Conservation (phyloP, 2,329 filamentous ascomycete genomes). For the Grosmannia clavigera region DNA sequence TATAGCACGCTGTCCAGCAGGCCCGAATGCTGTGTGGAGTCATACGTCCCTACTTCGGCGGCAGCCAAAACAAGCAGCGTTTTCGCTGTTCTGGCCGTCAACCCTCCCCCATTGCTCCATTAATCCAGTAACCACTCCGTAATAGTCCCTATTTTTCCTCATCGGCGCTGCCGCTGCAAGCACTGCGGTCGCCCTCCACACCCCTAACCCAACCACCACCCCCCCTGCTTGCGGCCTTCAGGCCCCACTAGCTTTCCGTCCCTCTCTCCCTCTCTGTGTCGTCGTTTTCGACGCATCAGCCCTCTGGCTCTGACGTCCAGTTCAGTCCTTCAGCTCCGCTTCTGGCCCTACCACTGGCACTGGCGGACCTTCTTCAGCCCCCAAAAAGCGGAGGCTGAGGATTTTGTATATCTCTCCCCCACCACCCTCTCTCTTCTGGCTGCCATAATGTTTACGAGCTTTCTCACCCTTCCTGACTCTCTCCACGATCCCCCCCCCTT, state of each 20-base stretch:
- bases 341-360: not conserved
- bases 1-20: not conserved
- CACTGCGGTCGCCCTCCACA: not conserved
- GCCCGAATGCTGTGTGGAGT: not conserved
- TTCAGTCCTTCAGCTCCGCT: conserved; percentile 1
- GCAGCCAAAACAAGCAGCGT: conserved; percentile 1
- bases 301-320: not conserved
- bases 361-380: not conserved
- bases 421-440: conserved; percentile 27
- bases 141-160: not conserved
- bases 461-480: conserved; percentile 34
- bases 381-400: conserved; percentile 8
- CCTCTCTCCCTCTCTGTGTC: not conserved
- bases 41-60: not conserved
- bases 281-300: not conserved
- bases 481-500: conserved; percentile 44
- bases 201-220: conserved; percentile 2
- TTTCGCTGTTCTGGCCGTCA: not conserved
- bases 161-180: conserved; percentile 1
- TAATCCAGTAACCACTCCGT: too few species aligned
- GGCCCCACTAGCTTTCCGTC: conserved; percentile 3
- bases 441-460: conserved; percentile 23
- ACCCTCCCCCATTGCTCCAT: not conserved
- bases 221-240: conserved; percentile 5
- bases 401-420: conserved; percentile 34